phyloP scores from a whole-genome alignment of 2,329 filamentous ascomycete species.

The Pseudogymnoascus sp. region DNA sequence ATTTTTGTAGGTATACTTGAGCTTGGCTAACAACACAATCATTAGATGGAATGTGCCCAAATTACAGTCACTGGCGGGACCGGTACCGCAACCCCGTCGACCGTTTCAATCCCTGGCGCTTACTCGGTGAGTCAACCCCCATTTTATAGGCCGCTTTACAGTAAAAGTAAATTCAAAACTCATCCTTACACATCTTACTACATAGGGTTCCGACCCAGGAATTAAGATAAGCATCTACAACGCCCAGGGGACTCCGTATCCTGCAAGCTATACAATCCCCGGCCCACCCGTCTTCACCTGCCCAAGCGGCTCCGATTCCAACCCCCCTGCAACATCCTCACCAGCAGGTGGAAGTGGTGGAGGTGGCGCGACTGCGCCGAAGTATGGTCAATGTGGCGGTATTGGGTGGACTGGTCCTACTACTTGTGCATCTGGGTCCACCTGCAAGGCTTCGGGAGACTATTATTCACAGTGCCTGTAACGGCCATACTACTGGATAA shows the following conservation, averaged over 20 bases:
- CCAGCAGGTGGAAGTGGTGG: background rate
- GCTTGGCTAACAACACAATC: background rate
- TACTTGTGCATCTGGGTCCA: constrained; percentile 7
- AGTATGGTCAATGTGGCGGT: constrained; percentile 3
- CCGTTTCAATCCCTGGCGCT: constrained; percentile 40
- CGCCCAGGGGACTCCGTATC: constrained; percentile 29
- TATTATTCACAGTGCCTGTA: constrained; percentile 20
- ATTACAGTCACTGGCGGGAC: constrained; percentile 40
- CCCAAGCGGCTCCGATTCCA: background rate
- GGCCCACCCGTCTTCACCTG: constrained; percentile 33
- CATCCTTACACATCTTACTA: background rate
- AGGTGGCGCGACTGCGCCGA: constrained; percentile 4
- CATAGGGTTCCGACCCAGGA: constrained; percentile 31
- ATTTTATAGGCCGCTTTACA: background rate
- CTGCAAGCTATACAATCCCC: constrained; percentile 36
- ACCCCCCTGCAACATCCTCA: background rate
- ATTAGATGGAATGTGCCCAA: constrained; percentile 26
- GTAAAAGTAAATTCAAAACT: background rate
- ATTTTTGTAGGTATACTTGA: background rate
- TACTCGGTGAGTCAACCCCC: constrained; percentile 34
- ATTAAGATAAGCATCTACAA: constrained; percentile 31
- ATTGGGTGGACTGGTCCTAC: constrained; percentile 7
- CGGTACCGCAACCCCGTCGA: constrained; percentile 33
- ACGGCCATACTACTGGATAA: background rate
- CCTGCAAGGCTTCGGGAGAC: constrained; percentile 16